phyloP scores from a whole-genome alignment of 2,329 filamentous ascomycete species.

The Colletotrichum spinosum region DNA sequence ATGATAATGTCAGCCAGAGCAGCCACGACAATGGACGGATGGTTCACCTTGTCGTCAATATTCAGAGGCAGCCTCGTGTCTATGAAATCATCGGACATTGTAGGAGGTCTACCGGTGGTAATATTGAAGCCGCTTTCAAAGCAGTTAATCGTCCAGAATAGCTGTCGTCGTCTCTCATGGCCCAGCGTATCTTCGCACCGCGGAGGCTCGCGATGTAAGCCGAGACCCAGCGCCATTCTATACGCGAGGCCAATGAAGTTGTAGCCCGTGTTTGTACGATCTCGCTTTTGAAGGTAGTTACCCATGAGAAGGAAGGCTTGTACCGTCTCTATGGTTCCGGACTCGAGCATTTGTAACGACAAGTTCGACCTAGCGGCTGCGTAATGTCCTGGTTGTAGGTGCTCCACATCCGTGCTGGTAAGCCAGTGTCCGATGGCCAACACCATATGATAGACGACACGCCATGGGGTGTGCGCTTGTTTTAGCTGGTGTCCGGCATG shows the following conservation, averaged over 20 bases:
- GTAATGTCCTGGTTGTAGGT: slow-evolving; percentile 40
- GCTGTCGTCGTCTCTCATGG: slow-evolving; percentile 49
- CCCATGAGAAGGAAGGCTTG: slow-evolving; percentile 57
- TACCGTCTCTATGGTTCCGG: slow-evolving; percentile 57
- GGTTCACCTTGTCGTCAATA: slow-evolving; percentile 54
- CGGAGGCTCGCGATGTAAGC: slow-evolving; percentile 59
- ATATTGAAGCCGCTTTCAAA: slow-evolving; percentile 61
- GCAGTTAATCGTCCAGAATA: slow-evolving; percentile 55
- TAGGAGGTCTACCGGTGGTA: slow-evolving; percentile 58
- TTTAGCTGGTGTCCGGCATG: slow-evolving; percentile 30
- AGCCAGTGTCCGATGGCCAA: slow-evolving; percentile 52
- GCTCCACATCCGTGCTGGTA: slow-evolving; percentile 39
- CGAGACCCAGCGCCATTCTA: slow-evolving; percentile 61
- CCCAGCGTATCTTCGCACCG: slow-evolving; percentile 47
- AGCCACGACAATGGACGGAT: background rate
- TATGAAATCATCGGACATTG: slow-evolving; percentile 53
- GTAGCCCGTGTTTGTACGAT: slow-evolving; percentile 64
- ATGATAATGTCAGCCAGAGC: background rate
- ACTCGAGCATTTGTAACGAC: slow-evolving; percentile 56
- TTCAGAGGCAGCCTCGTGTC: slow-evolving; percentile 57
- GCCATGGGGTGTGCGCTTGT: slow-evolving; percentile 32
- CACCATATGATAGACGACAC: slow-evolving; percentile 46
- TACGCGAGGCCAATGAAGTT: slow-evolving; percentile 63
- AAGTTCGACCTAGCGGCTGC: slow-evolving; percentile 47
- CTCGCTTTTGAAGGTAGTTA: slow-evolving; percentile 63